Base-by-base conservation (phyloP, 257 asterid species). In the Solanum clarkiae region DNA sequence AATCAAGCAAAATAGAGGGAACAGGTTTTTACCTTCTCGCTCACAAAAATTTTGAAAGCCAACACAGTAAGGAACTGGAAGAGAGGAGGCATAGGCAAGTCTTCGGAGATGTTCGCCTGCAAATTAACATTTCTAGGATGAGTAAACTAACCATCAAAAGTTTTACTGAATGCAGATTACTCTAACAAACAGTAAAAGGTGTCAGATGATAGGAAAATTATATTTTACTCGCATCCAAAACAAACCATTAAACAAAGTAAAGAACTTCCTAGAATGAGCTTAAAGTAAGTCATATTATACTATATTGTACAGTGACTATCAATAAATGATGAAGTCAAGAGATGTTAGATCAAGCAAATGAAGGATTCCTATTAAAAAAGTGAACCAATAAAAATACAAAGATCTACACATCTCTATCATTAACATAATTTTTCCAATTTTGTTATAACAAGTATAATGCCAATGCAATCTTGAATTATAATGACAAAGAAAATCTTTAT, bases 61-160 rank as follows among this genome's bases (percentile, higher is more conserved):
- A 96, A 85, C 24, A 94, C 89, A 0, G 98, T 94, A 84, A 96
- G 98, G 89, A 96, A 96, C 91, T 95, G 98, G 91, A 96, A 96
- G 83, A 95, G 92, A 72, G 97, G 93, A 71, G 98, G 99, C 98
- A 96, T 94, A 72, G 99, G 97, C 91, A 95, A 88, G 84, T 91
- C 98, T 53, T 91, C 95, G 0, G 90, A 84, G 86, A 93, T 40
- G 86, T 93, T 91, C 80, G 89, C 93, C 99, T 96, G 93, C 91
- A 88, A 83, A 85, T 74, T 47, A 81, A 85, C 81, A 82, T 12
- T 56, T 70, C 80, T 47, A 84, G 36, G 84, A 84, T 85, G 62
- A 57, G 81, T 65, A 81, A 86, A n/a, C 74, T 65, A 9, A 77
- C 62, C 68, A 55, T 54, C 82, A 44, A 56, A 69, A 51, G 86